Conservation (phyloP, 106 monocot genomes). For the Dendrobium nobile region DNA sequence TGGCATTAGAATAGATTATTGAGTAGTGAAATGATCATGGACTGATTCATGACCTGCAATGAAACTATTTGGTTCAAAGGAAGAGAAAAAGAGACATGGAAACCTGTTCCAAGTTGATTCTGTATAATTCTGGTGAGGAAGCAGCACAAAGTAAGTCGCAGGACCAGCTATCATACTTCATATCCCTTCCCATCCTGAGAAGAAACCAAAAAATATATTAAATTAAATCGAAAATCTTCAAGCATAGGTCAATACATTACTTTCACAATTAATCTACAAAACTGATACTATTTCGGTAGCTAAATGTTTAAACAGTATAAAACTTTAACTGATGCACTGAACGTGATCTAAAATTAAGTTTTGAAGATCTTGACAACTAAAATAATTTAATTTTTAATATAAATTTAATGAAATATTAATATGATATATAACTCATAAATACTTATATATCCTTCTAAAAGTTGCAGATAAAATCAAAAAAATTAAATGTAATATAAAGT, state of each 20-base stretch:
- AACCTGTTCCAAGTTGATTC: conserved; percentile 94
- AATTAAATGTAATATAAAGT: not conserved
- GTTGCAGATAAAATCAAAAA: not conserved
- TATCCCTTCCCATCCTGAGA: conserved; percentile 95
- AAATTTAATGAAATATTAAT: no score
- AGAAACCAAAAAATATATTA: conserved; percentile 3
- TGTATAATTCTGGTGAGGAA: conserved; percentile 85
- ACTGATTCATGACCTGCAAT: not conserved
- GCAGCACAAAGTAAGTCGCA: conserved; percentile 98
- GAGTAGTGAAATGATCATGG: not conserved
- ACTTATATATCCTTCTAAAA: no score
- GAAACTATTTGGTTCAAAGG: not conserved
- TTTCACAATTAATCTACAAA: not conserved
- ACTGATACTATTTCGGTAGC: conserved; percentile 1
- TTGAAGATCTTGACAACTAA: no score
- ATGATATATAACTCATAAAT: no score
- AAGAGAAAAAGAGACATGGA: not conserved
- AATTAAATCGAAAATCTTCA: not conserved
- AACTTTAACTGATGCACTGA: not conserved
- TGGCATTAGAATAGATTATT: not conserved
- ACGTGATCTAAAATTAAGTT: not conserved
- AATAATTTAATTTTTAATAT: no score
- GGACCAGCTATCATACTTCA: conserved; percentile 90
- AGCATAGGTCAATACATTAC: not conserved
- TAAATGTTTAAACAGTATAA: not conserved